Base-by-base conservation (phyloP, 2,329 filamentous ascomycete genomes). In the Pseudocercospora cruenta region DNA sequence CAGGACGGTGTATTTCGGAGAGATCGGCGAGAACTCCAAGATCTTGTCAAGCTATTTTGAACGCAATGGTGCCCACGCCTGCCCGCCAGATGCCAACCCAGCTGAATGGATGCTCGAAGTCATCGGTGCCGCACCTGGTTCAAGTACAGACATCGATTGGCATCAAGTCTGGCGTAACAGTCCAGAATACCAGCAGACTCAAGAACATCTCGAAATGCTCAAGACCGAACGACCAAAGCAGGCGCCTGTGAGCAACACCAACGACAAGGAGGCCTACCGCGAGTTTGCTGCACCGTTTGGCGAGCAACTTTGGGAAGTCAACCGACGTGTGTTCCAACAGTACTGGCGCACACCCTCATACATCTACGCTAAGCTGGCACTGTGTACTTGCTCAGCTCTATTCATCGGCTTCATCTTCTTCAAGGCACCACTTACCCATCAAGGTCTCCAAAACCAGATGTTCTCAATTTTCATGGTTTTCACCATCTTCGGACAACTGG, bases 341-440 rank as follows among this genome's bases (percentile, higher is more conserved):
- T 96, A 95, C 85, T 96, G 93, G 93, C 91, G 93, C 67, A 94
- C 90, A 0, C 93, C 93, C 0, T 86, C 89, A 4, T 96, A 96
- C 82, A 94, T 97, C 78, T 96, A 94, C 82, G 90, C 91, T 73
- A 96, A 96, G 83, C 77, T 84, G 0, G 82, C 85, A 1, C 88
- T 96, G 19, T 92, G 89, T 75, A 80, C 86, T 24, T 79, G 88
- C 16, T 84, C 85, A 70, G 83, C 89, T 3, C 84, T 96, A 12
- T 96, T 94, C 78, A 91, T 95, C 73, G 92, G 92, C 31, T 93
- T 94, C 73, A 92, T 92, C 49, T 93, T 75, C 65, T 89, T 90
- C 61, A 63, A 67, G 14, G 68, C 68, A 0, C 87, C 88, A 31
- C 89, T 89, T 79, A 88, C 87, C 9, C 86, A 90, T 49, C 91